phyloP scores from a whole-genome alignment of 371 early-diverging fungal genomes.

The Paramicrosporidium saccamoebae region DNA sequence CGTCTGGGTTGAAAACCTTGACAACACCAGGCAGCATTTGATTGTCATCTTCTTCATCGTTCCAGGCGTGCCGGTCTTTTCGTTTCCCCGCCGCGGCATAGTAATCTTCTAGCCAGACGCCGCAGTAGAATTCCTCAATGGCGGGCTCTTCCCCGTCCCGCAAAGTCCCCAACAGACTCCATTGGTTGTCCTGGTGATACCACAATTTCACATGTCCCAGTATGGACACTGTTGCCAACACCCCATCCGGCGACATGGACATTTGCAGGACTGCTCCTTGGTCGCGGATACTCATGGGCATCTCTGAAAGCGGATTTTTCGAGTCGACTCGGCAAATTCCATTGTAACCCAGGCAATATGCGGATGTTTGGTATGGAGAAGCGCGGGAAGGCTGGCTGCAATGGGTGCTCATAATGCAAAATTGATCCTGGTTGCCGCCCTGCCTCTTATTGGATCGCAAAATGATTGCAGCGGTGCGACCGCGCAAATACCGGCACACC shows the following conservation, averaged over 20 bases:
- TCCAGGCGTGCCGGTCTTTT: constrained; percentile 56
- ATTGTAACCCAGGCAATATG: no score
- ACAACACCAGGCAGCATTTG: constrained; percentile 58
- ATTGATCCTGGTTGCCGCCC: no score
- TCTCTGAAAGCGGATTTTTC: no score
- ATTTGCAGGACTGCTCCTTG: constrained; percentile 32
- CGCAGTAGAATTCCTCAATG: constrained; percentile 64
- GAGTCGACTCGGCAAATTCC: no score
- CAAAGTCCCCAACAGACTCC: constrained; percentile 19
- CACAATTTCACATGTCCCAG: constrained; percentile 38
- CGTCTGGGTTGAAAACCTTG: constrained; percentile 41
- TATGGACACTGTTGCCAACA: constrained; percentile 49
- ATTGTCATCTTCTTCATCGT: constrained; percentile 50
- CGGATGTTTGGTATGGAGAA: no score
- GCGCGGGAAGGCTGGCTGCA: no score
- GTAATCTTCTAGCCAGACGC: constrained; percentile 15
- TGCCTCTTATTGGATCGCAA: no score
- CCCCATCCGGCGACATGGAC: constrained; percentile 38
- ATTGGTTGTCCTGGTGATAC: constrained; percentile 35
- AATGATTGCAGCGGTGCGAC: no score
- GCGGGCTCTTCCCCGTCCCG: constrained; percentile 31
- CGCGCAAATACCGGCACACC: no score
- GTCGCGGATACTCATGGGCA: no score
- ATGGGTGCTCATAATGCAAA: no score
- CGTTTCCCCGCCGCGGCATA: constrained; percentile 32